These are phyloP conservation scores for Tuber calosporum DNA, from an alignment of 495 filamentous ascomycete genomes.

Conservation along the genomic window DNA sequence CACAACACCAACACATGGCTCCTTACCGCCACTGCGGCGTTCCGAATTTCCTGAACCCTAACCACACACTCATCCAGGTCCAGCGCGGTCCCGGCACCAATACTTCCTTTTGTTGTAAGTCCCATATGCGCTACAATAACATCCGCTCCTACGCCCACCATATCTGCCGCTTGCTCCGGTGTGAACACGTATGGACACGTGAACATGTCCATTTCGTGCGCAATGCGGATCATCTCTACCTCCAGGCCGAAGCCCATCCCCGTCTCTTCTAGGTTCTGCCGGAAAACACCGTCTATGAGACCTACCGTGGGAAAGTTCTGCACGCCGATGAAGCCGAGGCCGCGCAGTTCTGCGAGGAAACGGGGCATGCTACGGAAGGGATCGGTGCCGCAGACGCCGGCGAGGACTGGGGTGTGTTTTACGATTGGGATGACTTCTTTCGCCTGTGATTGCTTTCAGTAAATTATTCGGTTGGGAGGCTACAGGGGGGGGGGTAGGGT, in stretches of 20 bases:
- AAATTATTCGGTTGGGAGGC: neutral
- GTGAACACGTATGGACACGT: conserved; percentile 66
- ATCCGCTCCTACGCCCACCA: conserved; percentile 60
- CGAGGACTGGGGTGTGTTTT: conserved; percentile 55
- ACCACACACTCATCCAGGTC: conserved; percentile 56
- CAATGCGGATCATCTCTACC: conserved; percentile 56
- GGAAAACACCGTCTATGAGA: conserved; percentile 60
- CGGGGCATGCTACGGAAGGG: conserved; percentile 54
- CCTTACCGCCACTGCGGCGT: conserved; percentile 52
- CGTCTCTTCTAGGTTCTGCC: conserved; percentile 61
- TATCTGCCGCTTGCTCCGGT: conserved; percentile 52
- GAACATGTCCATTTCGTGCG: conserved; percentile 53
- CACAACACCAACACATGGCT: conserved; percentile 59
- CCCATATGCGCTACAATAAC: conserved; percentile 64
- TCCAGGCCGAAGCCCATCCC: conserved; percentile 60
- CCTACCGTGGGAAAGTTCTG: conserved; percentile 71
- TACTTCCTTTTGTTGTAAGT: conserved; percentile 57
- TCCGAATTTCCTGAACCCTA: conserved; percentile 56
- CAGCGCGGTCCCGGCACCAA: conserved; percentile 56
- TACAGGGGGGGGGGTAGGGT: conserved; percentile 33
- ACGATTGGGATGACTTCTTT: conserved; percentile 57
- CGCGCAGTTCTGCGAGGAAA: conserved; percentile 54
- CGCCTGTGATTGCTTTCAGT: conserved; percentile 42
- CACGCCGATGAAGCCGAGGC: conserved; percentile 58
- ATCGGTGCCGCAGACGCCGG: conserved; percentile 62